Evolutionary conservation across 805 yeast species (phyloP).

Genomic region (Dipodascopsis uninucleata): DNA sequence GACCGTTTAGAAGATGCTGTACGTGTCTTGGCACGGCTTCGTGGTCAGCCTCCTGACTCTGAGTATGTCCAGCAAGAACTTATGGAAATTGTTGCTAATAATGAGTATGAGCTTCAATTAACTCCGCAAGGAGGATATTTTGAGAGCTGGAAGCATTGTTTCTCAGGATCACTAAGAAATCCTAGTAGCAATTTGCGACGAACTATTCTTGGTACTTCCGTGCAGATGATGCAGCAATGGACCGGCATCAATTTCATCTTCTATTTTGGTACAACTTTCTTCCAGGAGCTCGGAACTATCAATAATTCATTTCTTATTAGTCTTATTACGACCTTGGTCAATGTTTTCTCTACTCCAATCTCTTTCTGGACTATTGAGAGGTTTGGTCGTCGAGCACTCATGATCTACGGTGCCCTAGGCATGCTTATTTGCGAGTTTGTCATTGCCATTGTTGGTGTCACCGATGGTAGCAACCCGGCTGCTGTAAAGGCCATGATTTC

Average conservation of each 20-base stretch:
- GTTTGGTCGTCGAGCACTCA: slow-evolving; percentile 70
- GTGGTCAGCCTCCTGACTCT: slow-evolving; percentile 41
- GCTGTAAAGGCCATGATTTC: slow-evolving; percentile 51
- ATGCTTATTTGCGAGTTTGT: slow-evolving; percentile 64
- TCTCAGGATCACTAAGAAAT: slow-evolving; percentile 10
- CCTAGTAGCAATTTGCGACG: slow-evolving; percentile 26
- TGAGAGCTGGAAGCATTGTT: slow-evolving; percentile 13
- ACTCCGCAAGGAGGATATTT: slow-evolving; percentile 8
- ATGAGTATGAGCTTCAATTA: slow-evolving; percentile 42
- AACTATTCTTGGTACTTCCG: slow-evolving; percentile 58
- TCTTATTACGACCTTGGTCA: slow-evolving; percentile 75
- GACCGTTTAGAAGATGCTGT: slow-evolving; percentile 57
- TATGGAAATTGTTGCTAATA: slow-evolving; percentile 48
- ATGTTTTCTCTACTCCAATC: slow-evolving; percentile 75
- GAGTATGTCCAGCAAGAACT: slow-evolving; percentile 46
- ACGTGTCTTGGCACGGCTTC: slow-evolving; percentile 49
- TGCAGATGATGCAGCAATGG: slow-evolving; percentile 82
- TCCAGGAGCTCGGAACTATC: slow-evolving; percentile 45
- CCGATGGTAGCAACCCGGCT: slow-evolving; percentile 39
- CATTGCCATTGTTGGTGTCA: slow-evolving; percentile 62
- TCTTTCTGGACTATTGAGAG: slow-evolving; percentile 75
- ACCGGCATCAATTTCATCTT: slow-evolving; percentile 87
- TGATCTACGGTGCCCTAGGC: slow-evolving; percentile 68
- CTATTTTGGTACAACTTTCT: slow-evolving; percentile 82
- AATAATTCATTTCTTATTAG: slow-evolving; percentile 66